These are phyloP conservation scores for Malassezia nana DNA, from an alignment of 1,284 basidiomycete species.

Conservation along the genomic window DNA sequence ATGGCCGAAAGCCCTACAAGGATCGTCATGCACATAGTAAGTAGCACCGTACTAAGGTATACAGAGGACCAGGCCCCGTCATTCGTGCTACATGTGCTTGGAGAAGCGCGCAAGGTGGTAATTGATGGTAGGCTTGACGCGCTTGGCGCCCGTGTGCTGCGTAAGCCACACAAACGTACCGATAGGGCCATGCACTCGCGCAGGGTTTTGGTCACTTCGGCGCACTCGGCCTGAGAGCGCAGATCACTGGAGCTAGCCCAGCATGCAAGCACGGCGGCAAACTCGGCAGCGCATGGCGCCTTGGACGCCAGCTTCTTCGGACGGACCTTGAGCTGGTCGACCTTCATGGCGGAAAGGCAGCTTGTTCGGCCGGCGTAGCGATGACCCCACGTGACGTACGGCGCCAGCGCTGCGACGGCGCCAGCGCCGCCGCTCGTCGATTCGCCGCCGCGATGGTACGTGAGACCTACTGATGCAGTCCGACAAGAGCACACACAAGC, in stretches of 20 bases:
- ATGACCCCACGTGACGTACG: too few species aligned
- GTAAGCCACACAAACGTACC: conserved; percentile 53
- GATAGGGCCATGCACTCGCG: conserved; percentile 77
- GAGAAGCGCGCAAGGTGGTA: conserved; percentile 44
- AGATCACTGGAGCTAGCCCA: conserved; percentile 76
- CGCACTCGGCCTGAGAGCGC: conserved; percentile 58
- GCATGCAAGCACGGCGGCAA: conserved; percentile 74
- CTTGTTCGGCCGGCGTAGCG: too few species aligned
- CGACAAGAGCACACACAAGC: conserved; percentile 5
- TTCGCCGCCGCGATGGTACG: conserved; percentile 7
- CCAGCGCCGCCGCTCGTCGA: too few species aligned
- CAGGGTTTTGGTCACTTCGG: conserved; percentile 59
- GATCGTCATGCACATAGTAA: background rate
- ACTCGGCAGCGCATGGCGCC: conserved; percentile 64
- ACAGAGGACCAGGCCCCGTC: background rate
- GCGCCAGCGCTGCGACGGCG: too few species aligned
- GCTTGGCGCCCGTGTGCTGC: background rate
- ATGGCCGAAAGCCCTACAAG: too few species aligned
- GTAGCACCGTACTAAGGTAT: background rate
- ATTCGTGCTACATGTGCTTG: conserved; percentile 27
- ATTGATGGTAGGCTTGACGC: conserved; percentile 42
- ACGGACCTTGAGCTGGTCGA: conserved; percentile 43
- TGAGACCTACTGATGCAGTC: conserved; percentile 10
- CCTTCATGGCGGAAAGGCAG: conserved; percentile 25
- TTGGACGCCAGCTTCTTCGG: conserved; percentile 62